Base-by-base conservation (phyloP, 2,329 filamentous ascomycete species). In the Alternaria angustiovoidea region DNA sequence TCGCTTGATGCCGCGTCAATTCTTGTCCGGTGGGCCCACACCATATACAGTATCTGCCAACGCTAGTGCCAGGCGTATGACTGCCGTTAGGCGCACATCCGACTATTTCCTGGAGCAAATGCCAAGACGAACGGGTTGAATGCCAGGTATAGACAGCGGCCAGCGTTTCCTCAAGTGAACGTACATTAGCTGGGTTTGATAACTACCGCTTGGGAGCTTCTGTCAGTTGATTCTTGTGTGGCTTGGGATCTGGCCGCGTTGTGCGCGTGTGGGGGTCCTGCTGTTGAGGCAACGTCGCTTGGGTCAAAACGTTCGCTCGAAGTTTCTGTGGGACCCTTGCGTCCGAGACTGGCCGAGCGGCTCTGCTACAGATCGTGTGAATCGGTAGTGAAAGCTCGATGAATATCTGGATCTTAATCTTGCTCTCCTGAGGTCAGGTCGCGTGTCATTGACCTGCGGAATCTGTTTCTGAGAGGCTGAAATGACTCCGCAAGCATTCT, bases 311-410 rank as follows among this genome's bases (percentile, higher is more conserved):
- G 59, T 54, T 61, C 61, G 61, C 63, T 57, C 57, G 55, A 59
- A 49, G 57, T 56, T 65, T 66, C 61, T 65, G 63, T 68, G 63
- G 46, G 64, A 61, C 49, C 61, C 43, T 42, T 34, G 44, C 36
- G 51, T 62, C 61, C 61, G 61, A 65, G 42, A 49, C 51, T 59
- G 51, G 54, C 64, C 62, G 63, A 63, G 54, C 42, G 61, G 30
- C 42, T 55, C 34, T 61, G 51, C 43, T 44, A 39, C 28, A 51
- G 47, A 57, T 60, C 47, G 46, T 52, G 47, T 51, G 26, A 47
- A 46, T 56, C 52, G 16, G 41, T 41, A 60, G 11, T 42, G 44
- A 22, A 47, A 8, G 49, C 41, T 30, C 28, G 57, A 59, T 60
- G 41, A 41, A 26, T 11, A 24, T 34, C 38, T 24, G 54, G 18